These are phyloP conservation scores for Claviceps humidiphila DNA, from an alignment of 2,329 filamentous ascomycete species.

Conservation along the genomic window DNA sequence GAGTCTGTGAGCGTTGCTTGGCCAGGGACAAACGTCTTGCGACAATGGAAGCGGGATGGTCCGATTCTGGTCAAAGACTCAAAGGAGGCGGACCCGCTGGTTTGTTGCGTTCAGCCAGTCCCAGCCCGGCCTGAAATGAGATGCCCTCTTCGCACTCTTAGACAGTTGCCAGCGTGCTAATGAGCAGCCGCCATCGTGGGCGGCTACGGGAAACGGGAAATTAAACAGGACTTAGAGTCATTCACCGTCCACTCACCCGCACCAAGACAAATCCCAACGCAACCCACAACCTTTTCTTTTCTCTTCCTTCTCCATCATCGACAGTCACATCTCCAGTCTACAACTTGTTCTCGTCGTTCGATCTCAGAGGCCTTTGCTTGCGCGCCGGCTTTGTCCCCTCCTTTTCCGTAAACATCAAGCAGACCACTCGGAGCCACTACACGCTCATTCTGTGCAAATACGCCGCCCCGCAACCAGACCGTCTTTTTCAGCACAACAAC, in stretches of 20 bases:
- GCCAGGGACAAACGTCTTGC: too few relatives aligned
- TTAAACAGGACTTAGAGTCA: conserved; percentile 3
- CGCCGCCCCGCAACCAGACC: too few relatives aligned
- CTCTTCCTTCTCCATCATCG: conserved; percentile 1
- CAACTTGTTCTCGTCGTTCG: neutral
- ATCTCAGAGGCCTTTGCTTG: neutral
- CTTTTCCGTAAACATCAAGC: conserved; percentile 1
- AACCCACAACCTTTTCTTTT: neutral
- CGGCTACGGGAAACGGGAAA: conserved; percentile 1
- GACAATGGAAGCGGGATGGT: too few relatives aligned
- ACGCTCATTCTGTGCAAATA: conserved; percentile 8
- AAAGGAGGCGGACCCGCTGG: too few relatives aligned
- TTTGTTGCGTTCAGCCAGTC: too few relatives aligned
- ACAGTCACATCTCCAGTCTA: neutral
- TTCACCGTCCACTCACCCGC: neutral
- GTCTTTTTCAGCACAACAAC: too few relatives aligned
- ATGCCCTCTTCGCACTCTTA: neutral
- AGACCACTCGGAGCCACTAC: neutral
- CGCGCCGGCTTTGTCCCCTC: neutral
- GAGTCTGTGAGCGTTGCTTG: too few relatives aligned
- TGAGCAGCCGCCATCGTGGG: neutral
- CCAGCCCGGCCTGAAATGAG: neutral
- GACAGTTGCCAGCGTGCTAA: neutral
- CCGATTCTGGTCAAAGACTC: too few relatives aligned
- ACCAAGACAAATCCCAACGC: neutral